Conservation (phyloP, 345 rosid species). For the Hibiscus trionum region DNA sequence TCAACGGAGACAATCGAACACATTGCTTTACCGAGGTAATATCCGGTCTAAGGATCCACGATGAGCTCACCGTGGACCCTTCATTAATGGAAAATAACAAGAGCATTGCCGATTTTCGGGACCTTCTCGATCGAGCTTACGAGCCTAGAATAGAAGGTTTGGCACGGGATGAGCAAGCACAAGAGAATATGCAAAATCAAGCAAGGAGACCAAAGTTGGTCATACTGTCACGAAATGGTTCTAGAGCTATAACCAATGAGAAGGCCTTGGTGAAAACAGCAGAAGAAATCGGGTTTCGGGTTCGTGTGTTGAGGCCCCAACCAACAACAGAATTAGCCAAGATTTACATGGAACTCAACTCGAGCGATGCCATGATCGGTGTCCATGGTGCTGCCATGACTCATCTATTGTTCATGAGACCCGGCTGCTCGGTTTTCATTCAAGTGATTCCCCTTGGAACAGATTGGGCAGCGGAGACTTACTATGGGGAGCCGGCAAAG, state of each 20-base stretch:
- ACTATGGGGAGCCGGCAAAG: slow-evolving; percentile 56
- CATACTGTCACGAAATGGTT: slow-evolving; percentile 40
- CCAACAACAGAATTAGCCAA: slow-evolving; percentile 44
- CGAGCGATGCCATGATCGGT: slow-evolving; percentile 61
- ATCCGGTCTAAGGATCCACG: slow-evolving; percentile 53
- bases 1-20: slow-evolving; percentile 37
- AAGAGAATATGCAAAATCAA: slow-evolving; percentile 2
- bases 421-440: slow-evolving; percentile 52
- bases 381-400: slow-evolving; percentile 81
- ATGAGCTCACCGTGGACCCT: slow-evolving; percentile 47
- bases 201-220: slow-evolving; percentile 33
- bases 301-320: slow-evolving; percentile 41
- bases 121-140: slow-evolving; percentile 43
- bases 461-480: slow-evolving; percentile 60
- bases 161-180: slow-evolving; percentile 14
- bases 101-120: slow-evolving; percentile 39
- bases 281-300: slow-evolving; percentile 41
- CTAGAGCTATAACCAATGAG: slow-evolving; percentile 51
- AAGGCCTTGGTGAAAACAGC: slow-evolving; percentile 41
- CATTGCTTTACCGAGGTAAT: slow-evolving; percentile 65
- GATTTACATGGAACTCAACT: slow-evolving; percentile 41
- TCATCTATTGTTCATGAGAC: slow-evolving; percentile 54
- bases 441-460: slow-evolving; percentile 67
- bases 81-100: slow-evolving; percentile 28
- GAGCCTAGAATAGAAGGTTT: slow-evolving; percentile 40